These are phyloP conservation scores for Pseudopithomyces chartarum DNA, from an alignment of 2,329 filamentous ascomycete species.

Conservation along the genomic window DNA sequence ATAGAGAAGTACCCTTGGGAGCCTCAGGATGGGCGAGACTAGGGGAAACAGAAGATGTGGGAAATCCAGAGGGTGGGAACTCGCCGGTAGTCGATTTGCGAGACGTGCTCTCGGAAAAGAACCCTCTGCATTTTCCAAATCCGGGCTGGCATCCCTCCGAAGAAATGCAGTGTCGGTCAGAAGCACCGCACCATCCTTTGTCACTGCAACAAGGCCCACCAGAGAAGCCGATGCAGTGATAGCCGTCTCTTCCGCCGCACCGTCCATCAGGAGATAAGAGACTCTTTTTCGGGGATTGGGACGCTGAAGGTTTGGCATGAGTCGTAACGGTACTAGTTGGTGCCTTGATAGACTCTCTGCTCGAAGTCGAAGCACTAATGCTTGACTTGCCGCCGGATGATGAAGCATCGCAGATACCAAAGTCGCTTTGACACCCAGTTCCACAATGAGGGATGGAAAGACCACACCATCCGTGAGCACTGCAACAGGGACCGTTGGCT, in stretches of 20 bases:
- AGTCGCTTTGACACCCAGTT: conserved; percentile 26
- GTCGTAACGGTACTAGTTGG: not conserved
- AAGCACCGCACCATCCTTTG: conserved; percentile 43
- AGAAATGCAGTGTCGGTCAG: conserved; percentile 19
- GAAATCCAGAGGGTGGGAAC: no score
- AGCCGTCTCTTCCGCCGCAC: conserved; percentile 9
- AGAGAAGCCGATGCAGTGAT: conserved; percentile 18
- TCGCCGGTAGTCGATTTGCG: not conserved
- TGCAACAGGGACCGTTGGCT: conserved; percentile 49
- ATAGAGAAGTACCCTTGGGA: not conserved
- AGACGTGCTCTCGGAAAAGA: not conserved
- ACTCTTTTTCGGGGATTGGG: not conserved
- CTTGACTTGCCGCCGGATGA: not conserved
- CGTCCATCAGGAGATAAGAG: conserved; percentile 4
- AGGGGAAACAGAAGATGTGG: not conserved
- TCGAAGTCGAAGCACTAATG: not conserved
- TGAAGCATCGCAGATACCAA: conserved; percentile 19
- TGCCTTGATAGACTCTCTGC: not conserved
- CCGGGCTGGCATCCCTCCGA: conserved; percentile 22
- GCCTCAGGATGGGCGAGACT: not conserved
- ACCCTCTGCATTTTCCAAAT: not conserved
- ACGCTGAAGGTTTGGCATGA: not conserved
- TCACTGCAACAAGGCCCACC: conserved; percentile 50
- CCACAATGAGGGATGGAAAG: conserved; percentile 22
- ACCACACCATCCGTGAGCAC: conserved; percentile 45